Evolutionary conservation across 495 filamentous ascomycete species (phyloP).

Genomic region (Aspergillus sparsus): DNA sequence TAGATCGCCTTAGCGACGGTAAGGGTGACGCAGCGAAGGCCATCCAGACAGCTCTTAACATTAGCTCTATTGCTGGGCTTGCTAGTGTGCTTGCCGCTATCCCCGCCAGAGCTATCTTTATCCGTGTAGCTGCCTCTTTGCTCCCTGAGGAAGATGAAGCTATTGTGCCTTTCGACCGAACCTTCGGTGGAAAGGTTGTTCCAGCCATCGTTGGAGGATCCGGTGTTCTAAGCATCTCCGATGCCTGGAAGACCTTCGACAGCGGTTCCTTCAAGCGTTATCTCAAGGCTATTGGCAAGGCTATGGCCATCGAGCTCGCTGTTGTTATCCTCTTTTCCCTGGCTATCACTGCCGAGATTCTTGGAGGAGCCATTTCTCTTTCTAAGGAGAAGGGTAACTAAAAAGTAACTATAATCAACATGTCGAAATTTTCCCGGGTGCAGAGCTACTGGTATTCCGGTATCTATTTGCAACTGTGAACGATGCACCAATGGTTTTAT

Average conservation of each 20-base stretch:
- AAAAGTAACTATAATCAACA: too few relatives aligned
- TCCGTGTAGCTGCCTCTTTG: slow-evolving; percentile 71
- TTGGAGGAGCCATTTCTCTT: slow-evolving; percentile 24
- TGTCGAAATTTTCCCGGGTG: background rate
- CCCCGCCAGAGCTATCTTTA: slow-evolving; percentile 62
- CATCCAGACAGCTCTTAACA: slow-evolving; percentile 34
- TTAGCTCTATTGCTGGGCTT: slow-evolving; percentile 38
- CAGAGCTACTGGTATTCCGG: background rate
- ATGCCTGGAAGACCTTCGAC: slow-evolving; percentile 72
- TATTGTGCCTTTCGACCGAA: slow-evolving; percentile 76
- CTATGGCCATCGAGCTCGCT: slow-evolving; percentile 52
- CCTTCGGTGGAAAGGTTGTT: slow-evolving; percentile 60
- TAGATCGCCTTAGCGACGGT: slow-evolving; percentile 17
- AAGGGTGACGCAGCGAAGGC: slow-evolving; percentile 6
- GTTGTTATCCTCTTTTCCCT: slow-evolving; percentile 44
- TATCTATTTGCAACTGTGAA: too few relatives aligned
- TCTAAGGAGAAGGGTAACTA: background rate
- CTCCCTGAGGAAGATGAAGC: slow-evolving; percentile 68
- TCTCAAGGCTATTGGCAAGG: slow-evolving; percentile 68
- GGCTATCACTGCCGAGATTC: slow-evolving; percentile 38
- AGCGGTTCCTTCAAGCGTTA: slow-evolving; percentile 64
- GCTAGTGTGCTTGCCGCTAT: slow-evolving; percentile 54
- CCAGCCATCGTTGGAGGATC: slow-evolving; percentile 67
- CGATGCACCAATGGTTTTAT: too few relatives aligned
- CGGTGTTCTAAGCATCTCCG: slow-evolving; percentile 64